phyloP scores from a whole-genome alignment of 108 stramenopile genomes.

The Pseudonitzschia multiseries region DNA sequence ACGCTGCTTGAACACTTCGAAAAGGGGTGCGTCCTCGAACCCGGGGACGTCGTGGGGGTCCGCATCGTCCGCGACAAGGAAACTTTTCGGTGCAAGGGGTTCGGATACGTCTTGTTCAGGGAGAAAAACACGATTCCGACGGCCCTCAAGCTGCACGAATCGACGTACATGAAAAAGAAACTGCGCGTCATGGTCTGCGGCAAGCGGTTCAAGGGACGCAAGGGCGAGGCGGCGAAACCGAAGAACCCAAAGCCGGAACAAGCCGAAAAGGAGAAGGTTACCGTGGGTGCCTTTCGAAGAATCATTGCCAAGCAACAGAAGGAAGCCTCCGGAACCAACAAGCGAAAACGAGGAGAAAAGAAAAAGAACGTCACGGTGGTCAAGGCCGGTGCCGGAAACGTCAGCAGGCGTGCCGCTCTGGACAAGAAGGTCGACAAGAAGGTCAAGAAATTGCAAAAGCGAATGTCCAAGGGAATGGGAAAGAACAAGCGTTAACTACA shows the following conservation, averaged over 20 bases:
- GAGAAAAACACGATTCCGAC: conserved; percentile 54
- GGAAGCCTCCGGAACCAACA: conserved; percentile 23
- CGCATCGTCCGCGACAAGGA: conserved; percentile 81
- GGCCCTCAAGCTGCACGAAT: conserved; percentile 65
- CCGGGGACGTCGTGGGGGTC: conserved; percentile 54
- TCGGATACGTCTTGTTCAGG: conserved; percentile 73
- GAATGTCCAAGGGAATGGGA: conserved; percentile 74
- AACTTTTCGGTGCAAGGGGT: conserved; percentile 76
- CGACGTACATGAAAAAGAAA: conserved; percentile 61
- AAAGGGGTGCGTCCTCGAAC: conserved; percentile 39
- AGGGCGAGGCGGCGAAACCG: conserved; percentile 16
- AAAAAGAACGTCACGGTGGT: conserved; percentile 20
- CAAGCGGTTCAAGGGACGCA: conserved; percentile 65
- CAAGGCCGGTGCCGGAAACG: conserved; percentile 37
- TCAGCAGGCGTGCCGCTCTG: conserved; percentile 68
- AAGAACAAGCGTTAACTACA: conserved; percentile 34
- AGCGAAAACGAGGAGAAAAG: conserved; percentile 52
- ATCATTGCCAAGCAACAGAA: conserved; percentile 49
- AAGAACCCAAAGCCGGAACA: not conserved
- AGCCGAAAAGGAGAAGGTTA: conserved; percentile 1
- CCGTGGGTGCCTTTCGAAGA: conserved; percentile 40
- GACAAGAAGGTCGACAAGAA: conserved; percentile 67
- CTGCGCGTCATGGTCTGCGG: conserved; percentile 78
- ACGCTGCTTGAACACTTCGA: conserved; percentile 63
- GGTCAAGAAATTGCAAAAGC: conserved; percentile 75